A percentile compares a stretch with the other conserved stretches of the same genome.
Evolutionary conservation across 768 basidiomycete genomes (phyloP).

Genomic region (Kondoa subrosea): DNA sequence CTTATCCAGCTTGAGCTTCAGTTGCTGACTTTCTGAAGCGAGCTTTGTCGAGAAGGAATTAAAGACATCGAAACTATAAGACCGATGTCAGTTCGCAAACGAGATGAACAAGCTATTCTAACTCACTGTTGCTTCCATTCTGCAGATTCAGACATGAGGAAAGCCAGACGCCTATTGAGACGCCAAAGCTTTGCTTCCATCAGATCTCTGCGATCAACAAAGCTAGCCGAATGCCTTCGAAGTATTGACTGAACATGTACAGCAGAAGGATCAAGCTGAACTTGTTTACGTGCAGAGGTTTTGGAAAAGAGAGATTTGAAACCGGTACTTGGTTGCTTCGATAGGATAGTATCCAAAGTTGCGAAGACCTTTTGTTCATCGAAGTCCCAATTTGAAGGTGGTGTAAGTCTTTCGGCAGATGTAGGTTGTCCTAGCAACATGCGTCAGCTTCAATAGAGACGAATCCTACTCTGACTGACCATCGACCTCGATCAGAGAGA

Average conservation of each 20-base stretch:
- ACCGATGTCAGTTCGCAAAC: slow-evolving; percentile 11
- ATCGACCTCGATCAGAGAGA: slow-evolving; percentile 16
- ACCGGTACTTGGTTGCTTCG: not conserved
- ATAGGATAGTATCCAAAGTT: slow-evolving; percentile 15
- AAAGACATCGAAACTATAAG: slow-evolving; percentile 10
- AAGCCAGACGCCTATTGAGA: slow-evolving; percentile 12
- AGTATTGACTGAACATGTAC: slow-evolving; percentile 18
- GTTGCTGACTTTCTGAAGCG: slow-evolving; percentile 4
- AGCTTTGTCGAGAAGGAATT: slow-evolving; percentile 14
- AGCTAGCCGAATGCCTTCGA: slow-evolving; percentile 55
- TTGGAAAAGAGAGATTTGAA: slow-evolving; percentile 10
- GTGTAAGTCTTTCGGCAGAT: slow-evolving; percentile 18
- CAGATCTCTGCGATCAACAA: slow-evolving; percentile 75
- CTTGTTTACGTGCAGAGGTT: not conserved
- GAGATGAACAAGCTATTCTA: slow-evolving; percentile 7
- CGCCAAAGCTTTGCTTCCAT: slow-evolving; percentile 4
- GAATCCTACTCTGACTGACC: slow-evolving; percentile 9
- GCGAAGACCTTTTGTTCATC: slow-evolving; percentile 12
- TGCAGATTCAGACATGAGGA: slow-evolving; percentile 7
- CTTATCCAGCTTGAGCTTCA: slow-evolving; percentile 10
- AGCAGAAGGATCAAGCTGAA: slow-evolving; percentile 2
- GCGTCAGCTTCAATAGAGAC: too few relatives aligned
- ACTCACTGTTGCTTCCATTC: slow-evolving; percentile 13
- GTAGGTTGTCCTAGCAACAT: not conserved
- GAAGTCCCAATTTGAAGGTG: slow-evolving; percentile 20